Evolutionary conservation across 805 yeast species (phyloP).

Genomic region (Saccharomycopsis vini): DNA sequence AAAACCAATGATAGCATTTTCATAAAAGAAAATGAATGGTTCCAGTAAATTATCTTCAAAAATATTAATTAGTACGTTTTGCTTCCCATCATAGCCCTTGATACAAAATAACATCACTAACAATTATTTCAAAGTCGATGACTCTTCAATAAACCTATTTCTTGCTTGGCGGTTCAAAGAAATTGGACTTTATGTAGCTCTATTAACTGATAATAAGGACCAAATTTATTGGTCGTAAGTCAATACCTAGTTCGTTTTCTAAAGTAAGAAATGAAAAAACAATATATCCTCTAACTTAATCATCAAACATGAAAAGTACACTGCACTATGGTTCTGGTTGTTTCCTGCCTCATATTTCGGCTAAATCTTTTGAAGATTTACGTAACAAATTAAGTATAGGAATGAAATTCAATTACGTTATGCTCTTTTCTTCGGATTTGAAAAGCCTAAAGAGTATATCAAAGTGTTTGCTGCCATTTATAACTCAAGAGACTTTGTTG

Average conservation of each 20-base stretch:
- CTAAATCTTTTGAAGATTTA: not conserved
- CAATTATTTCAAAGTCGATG: conserved; percentile 9
- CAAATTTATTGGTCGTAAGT: conserved; percentile 13
- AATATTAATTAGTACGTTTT: too few species aligned
- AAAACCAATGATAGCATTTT: too few species aligned
- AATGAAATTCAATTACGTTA: conserved; percentile 1
- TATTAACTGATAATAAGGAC: conserved; percentile 1
- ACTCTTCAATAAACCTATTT: conserved; percentile 6
- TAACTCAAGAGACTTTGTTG: not conserved
- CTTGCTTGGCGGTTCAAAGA: conserved; percentile 7
- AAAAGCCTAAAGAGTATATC: not conserved
- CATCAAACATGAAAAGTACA: too few species aligned
- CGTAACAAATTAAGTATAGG: not conserved
- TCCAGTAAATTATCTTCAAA: too few species aligned
- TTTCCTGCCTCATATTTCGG: not conserved
- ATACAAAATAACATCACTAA: too few species aligned
- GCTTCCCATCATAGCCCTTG: too few species aligned
- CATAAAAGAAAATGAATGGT: too few species aligned
- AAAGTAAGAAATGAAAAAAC: too few species aligned
- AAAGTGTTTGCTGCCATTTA: not conserved
- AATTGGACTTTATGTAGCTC: not conserved
- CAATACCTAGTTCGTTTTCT: too few species aligned
- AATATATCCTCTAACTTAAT: too few species aligned
- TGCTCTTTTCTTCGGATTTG: not conserved
- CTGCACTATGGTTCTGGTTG: not conserved